A percentile compares a stretch with the other conserved stretches of the same genome.
Conservation (phyloP, 2,329 filamentous ascomycete species). For the Balansia obtecta region DNA sequence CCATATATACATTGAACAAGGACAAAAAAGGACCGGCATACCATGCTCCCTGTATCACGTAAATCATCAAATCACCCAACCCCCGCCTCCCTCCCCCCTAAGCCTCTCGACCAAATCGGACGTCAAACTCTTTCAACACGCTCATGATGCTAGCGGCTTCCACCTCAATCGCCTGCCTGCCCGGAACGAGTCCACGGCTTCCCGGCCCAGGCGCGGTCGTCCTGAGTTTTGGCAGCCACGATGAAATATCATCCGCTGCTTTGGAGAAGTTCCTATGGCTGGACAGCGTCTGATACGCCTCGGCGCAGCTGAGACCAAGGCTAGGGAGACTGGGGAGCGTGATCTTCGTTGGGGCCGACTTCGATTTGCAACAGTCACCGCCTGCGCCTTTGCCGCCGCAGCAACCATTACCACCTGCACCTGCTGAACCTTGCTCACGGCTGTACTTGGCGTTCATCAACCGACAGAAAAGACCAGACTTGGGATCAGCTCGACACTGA, state of each 20-base stretch:
- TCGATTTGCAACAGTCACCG: constrained; percentile 51
- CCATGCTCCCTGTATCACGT: background rate
- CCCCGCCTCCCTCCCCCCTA: constrained; percentile 11
- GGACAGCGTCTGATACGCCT: constrained; percentile 66
- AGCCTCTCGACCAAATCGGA: constrained; percentile 47
- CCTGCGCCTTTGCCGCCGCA: constrained; percentile 48
- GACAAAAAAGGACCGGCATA: background rate
- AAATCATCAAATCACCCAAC: background rate
- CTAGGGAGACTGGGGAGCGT: constrained; percentile 26
- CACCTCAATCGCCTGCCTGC: constrained; percentile 56
- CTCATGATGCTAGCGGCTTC: constrained; percentile 79
- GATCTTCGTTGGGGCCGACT: constrained; percentile 21
- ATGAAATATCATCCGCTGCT: constrained; percentile 60
- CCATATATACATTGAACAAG: background rate
- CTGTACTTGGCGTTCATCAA: constrained; percentile 58
- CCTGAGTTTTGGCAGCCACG: constrained; percentile 63
- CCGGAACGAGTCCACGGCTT: constrained; percentile 18
- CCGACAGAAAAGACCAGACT: constrained; percentile 73
- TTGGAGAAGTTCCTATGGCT: constrained; percentile 65
- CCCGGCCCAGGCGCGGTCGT: constrained; percentile 33
- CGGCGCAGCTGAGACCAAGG: constrained; percentile 58
- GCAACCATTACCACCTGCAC: too few relatives aligned
- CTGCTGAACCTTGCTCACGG: constrained; percentile 23
- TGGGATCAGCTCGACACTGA: constrained; percentile 66
- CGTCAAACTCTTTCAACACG: constrained; percentile 70